Evolutionary conservation across 345 rosid species (phyloP).

Genomic region (Corchorus olitorius): DNA sequence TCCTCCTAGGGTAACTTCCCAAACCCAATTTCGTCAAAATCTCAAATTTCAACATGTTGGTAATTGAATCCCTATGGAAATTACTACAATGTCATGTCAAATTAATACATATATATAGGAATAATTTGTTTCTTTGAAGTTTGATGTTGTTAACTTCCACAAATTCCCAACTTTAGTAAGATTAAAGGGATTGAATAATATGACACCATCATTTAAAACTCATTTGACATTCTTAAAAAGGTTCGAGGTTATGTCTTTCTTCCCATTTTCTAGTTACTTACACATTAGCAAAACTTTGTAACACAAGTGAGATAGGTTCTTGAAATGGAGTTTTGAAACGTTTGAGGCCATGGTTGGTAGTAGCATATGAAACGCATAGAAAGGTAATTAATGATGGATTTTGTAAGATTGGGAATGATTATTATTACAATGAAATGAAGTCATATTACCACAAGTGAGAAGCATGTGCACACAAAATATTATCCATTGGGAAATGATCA

Average conservation of each 20-base stretch:
- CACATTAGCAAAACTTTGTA: too few species aligned
- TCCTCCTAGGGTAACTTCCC: too few species aligned
- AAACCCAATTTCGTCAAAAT: too few species aligned
- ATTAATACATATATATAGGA: too few species aligned
- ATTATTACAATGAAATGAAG: not conserved
- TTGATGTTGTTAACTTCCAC: not conserved
- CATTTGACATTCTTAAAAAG: not conserved
- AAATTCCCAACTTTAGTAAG: not conserved
- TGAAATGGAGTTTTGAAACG: not conserved
- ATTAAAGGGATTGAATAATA: not conserved
- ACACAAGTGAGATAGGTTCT: not conserved
- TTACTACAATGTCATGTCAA: too few species aligned
- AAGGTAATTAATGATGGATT: not conserved
- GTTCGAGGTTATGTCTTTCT: not conserved
- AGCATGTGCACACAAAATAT: not conserved
- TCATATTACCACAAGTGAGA: not conserved
- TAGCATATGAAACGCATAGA: not conserved
- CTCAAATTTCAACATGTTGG: too few species aligned
- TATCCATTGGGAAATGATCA: not conserved
- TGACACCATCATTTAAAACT: not conserved
- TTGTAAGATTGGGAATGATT: not conserved
- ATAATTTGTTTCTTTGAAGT: not conserved
- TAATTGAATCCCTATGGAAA: too few species aligned
- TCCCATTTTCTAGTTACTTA: too few species aligned
- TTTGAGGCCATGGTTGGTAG: not conserved